Base-by-base conservation (phyloP, 2,329 filamentous ascomycete species). In the Fusarium sulawesiense region DNA sequence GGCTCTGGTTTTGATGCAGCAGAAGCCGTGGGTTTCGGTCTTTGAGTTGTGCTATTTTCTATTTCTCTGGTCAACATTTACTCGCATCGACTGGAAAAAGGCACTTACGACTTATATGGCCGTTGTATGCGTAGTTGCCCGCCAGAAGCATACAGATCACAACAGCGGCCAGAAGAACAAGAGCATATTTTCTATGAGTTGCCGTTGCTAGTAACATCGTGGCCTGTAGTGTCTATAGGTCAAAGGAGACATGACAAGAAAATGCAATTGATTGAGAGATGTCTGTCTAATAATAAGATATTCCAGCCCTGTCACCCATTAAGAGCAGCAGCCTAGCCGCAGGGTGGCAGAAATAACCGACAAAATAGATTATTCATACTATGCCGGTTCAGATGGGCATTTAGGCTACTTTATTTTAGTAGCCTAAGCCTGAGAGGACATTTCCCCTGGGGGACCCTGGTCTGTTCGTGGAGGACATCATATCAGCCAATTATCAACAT, bases 101-200 rank as follows among this genome's bases (percentile, higher is more conserved):
- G 25, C 21, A 34, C 67, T 45, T n/a, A 70, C 61, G 25, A 41
- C 42, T 48, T 51, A 47, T 55, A 32, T 46, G 50, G 14, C 16
- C 48, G 23, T 48, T 64, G 50, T 70, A 70, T 23, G 57, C 34
- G 44, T 70, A 64, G 41, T 67, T 55, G 49, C 55, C 40, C n/a
- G 20, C 16, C 23, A 66, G 30, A 5, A 70, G 34, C 18, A 56
- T n/a, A 27, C 63, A 25, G 25, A 59, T 66, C 4, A 54, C 54
- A 42, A 49, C 8, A 11, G 54, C 46, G 14, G 54, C 46, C 12
- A 66, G 44, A 27, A 62, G 23, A 59, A 20, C 16, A 49, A 32
- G 70, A 20, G 20, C 25, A 55, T 56, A 50, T 16, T 66, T 66
- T 21, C 21, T 57, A 14, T 66, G 57, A 11, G n/a, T 44, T 34